Conservation (phyloP, 2,329 filamentous ascomycete genomes). For the Penicillium janthinellum region DNA sequence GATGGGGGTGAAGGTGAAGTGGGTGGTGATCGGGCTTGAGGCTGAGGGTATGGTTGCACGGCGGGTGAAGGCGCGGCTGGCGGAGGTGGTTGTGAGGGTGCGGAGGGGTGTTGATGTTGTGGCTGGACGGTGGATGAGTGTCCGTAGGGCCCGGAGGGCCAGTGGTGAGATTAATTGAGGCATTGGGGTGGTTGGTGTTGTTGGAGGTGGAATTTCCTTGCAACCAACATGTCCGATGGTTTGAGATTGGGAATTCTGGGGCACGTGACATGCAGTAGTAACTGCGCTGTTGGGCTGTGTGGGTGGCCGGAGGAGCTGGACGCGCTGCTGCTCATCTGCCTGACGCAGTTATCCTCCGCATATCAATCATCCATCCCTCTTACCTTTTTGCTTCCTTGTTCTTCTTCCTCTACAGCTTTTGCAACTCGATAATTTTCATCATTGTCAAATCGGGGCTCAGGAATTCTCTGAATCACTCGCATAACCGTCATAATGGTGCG, state of each 20-base stretch:
- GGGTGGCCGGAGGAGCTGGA: constrained; percentile 39
- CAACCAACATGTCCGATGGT: constrained; percentile 6
- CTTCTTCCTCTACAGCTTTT: background rate
- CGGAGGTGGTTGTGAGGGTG: constrained; percentile 28
- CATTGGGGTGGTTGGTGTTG: constrained; percentile 28
- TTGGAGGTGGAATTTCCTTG: constrained; percentile 1
- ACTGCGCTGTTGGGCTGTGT: constrained; percentile 31
- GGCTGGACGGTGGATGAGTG: constrained; percentile 33
- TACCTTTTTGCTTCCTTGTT: constrained; percentile 10
- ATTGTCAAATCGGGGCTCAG: background rate
- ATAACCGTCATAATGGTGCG: constrained; percentile 35
- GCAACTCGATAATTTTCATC: background rate
- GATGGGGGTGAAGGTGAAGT: constrained; percentile 32
- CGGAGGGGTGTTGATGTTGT: constrained; percentile 22
- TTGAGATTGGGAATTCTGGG: constrained; percentile 16
- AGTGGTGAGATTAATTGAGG: constrained; percentile 38
- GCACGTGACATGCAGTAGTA: constrained; percentile 25
- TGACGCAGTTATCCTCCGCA: constrained; percentile 26
- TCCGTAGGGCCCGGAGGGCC: constrained; percentile 39
- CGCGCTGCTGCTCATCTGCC: constrained; percentile 32
- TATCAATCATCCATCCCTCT: constrained; percentile 16
- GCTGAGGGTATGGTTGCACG: constrained; percentile 3
- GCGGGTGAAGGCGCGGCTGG: constrained; percentile 15
- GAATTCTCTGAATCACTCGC: background rate
- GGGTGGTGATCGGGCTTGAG: constrained; percentile 20